phyloP scores from a whole-genome alignment of 768 basidiomycete species.

The Kwoniella sp. region DNA sequence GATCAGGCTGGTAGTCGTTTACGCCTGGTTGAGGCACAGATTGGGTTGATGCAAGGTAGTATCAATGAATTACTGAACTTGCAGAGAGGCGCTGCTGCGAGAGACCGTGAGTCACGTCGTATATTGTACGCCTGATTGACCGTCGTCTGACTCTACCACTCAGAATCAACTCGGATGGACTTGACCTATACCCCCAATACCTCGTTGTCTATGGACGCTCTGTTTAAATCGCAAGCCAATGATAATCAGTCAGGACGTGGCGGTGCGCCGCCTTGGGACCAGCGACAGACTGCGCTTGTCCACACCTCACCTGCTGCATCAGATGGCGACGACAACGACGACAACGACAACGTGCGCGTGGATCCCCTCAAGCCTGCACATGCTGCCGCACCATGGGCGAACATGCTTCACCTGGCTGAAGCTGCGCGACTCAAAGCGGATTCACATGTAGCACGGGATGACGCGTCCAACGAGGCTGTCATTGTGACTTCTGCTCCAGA shows the following conservation, averaged over 20 bases:
- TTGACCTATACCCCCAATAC: constrained; percentile 4
- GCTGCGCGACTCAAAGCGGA: constrained; percentile 46
- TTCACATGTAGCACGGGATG: constrained; percentile 30
- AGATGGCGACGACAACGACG: no score
- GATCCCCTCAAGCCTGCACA: constrained; percentile 26
- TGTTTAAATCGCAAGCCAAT: constrained; percentile 7
- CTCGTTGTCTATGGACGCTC: neutral
- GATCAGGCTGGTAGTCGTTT: constrained; percentile 30
- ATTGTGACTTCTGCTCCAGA: neutral
- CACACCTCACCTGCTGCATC: constrained; percentile 19
- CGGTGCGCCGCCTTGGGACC: neutral
- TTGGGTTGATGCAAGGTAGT: constrained; percentile 38
- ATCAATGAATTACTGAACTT: constrained; percentile 42
- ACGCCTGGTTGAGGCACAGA: constrained; percentile 44
- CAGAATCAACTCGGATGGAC: neutral
- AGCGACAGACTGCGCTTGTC: neutral
- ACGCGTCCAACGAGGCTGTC: constrained; percentile 6
- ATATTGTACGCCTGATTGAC: neutral
- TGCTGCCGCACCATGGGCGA: constrained; percentile 37
- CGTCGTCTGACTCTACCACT: neutral
- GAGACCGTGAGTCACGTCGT: neutral
- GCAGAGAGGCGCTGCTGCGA: constrained; percentile 28
- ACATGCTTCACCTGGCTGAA: constrained; percentile 48
- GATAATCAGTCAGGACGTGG: neutral
- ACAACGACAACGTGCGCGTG: constrained; percentile 35